These are phyloP conservation scores for Saccharomycopsis sp. DNA, from an alignment of 805 yeast species.

Conservation along the genomic window DNA sequence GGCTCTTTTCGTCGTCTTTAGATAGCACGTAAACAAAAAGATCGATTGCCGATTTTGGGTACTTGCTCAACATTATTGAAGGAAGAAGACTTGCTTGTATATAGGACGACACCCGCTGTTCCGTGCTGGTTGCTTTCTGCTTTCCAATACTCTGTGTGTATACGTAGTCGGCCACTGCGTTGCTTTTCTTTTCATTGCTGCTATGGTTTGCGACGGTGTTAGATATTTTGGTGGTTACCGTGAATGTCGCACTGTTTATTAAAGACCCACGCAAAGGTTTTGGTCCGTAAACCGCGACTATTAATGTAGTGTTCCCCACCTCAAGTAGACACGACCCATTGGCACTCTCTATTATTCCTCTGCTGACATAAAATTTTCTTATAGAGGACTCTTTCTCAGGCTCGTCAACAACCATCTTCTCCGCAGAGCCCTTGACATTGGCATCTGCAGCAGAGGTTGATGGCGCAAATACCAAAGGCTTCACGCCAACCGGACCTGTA, in stretches of 20 bases:
- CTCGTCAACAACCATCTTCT: conserved; percentile 6
- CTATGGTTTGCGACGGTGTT: conserved; percentile 33
- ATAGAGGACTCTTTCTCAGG: conserved; percentile 20
- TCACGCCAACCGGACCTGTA: conserved; percentile 72
- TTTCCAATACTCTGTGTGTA: conserved; percentile 1
- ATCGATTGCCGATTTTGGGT: conserved; percentile 87
- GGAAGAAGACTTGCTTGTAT: conserved; percentile 47
- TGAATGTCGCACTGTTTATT: conserved; percentile 58
- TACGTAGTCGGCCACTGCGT: not conserved
- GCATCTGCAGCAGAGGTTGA: conserved; percentile 20
- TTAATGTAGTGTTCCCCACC: conserved; percentile 42
- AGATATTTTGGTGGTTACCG: conserved; percentile 51
- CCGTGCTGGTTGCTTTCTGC: conserved; percentile 25
- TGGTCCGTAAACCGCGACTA: conserved; percentile 81
- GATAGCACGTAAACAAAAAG: conserved; percentile 64
- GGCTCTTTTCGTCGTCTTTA: not conserved
- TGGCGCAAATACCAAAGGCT: conserved; percentile 38
- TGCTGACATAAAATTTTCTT: conserved; percentile 47
- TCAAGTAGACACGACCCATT: conserved; percentile 83
- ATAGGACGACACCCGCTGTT: conserved; percentile 41
- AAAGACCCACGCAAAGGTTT: conserved; percentile 72
- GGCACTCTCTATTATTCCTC: conserved; percentile 62
- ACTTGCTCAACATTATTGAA: conserved; percentile 54
- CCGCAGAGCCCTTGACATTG: conserved; percentile 7
- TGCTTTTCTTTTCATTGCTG: not conserved